phyloP scores from a whole-genome alignment of 805 yeast genomes.

The Torulaspora indica region DNA sequence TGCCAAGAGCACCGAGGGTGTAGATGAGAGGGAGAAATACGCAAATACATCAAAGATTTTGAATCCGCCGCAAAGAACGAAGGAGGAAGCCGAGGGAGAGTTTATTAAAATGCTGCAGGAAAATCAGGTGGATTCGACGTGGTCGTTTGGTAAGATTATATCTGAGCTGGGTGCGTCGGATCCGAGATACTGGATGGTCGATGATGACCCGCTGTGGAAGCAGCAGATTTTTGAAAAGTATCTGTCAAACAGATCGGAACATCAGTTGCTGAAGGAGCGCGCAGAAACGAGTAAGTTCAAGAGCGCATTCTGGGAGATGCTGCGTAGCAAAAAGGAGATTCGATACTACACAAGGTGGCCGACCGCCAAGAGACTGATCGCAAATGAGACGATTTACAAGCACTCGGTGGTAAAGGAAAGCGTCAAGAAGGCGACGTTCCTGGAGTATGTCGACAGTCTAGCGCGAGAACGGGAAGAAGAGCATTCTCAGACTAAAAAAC shows the following conservation, averaged over 20 bases:
- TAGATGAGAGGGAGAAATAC: conserved; percentile 17
- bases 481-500: conserved; percentile 35
- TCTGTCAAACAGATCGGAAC: conserved; percentile 46
- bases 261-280: conserved; percentile 50
- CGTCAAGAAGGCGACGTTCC: conserved; percentile 52
- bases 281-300: conserved; percentile 52
- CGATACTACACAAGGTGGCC: conserved; percentile 61
- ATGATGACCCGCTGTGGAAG: conserved; percentile 54
- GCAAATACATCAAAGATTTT: conserved; percentile 30
- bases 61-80: conserved; percentile 23
- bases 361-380: conserved; percentile 47
- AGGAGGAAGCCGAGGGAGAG: conserved; percentile 40
- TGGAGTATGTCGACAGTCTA: conserved; percentile 45
- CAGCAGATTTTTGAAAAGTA: conserved; percentile 62
- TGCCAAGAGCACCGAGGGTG: neutral
- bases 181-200: conserved; percentile 62
- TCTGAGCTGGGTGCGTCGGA: conserved; percentile 48
- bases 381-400: conserved; percentile 61
- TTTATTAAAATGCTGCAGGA: conserved; percentile 53
- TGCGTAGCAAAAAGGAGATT: conserved; percentile 43
- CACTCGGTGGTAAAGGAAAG: conserved; percentile 56
- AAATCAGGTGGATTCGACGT: conserved; percentile 59
- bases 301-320: conserved; percentile 46
- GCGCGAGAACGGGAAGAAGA: conserved; percentile 29
- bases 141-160: conserved; percentile 70